Evolutionary conservation across 108 stramenopile species (phyloP), one percentile per base, ranked within the genome.

Genomic region (Cyclotella distinguenda): DNA sequence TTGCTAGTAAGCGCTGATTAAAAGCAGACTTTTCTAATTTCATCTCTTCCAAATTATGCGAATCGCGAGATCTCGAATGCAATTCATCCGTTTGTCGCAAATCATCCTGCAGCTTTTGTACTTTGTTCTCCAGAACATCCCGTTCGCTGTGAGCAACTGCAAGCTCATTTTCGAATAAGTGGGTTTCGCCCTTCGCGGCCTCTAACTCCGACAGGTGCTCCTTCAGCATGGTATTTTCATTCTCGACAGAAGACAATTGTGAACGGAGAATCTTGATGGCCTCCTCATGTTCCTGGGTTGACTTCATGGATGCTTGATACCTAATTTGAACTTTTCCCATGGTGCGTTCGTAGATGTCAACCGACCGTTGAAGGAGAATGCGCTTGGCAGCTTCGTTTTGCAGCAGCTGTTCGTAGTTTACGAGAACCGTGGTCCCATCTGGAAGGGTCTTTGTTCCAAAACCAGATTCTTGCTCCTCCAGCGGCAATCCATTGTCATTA

Each of bases 341-440:
- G 6, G 60, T 67, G 28, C 60, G 65, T 45, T 75, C 60, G 31
- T 67, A 66, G 9, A 54, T 53, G 31, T 82, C 74, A 6, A 80
- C 53, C 42, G 84, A 83, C 46, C 86, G 64, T 57, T 89, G 82
- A 8, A 89, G 54, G 10, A 89, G 75, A 12, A 77, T 78, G 13
- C 88, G 72, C 54, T 86, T 89, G 10, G 78, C 79, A 25, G 81
- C 84, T 66, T 89, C 86, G 19, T 74, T 60, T 50, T 77, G 65
- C 22, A 89, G 72, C 3, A 86, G 71, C 55, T 82, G 62, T 42
- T 83, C 77, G 33, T 83, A 86, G 49, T 89, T 77, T 8, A 89
- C 76, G 18, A 83, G 67, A 18, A 88, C 72, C 8, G 28, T 35
- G 9, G 68, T 66, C 25, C 84, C 85, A 38, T 86, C 68, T 1